Percentiles rank a stretch among this genome's conserved stretches.
These are phyloP conservation scores for Camellia granthamiana DNA, from an alignment of 148 eudicot species.

Conservation along the genomic window DNA sequence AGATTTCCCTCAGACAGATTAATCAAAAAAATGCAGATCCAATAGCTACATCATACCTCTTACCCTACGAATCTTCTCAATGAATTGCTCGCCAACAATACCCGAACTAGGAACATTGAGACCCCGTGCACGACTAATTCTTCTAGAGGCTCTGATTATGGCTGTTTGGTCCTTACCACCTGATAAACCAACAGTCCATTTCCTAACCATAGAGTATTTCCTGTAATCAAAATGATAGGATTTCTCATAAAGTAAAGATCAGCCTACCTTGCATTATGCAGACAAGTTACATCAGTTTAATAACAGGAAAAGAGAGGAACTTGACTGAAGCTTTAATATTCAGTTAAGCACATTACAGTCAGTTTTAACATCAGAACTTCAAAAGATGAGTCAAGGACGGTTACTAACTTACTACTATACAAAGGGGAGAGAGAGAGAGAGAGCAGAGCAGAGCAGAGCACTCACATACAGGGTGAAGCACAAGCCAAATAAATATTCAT, in stretches of 20 bases:
- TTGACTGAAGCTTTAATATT: neutral
- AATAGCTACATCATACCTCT: constrained; percentile 44
- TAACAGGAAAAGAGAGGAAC: neutral
- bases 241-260: neutral
- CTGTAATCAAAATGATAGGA: constrained; percentile 29
- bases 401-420: neutral
- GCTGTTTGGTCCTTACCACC: constrained; percentile 79
- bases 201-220: constrained; percentile 65
- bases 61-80: constrained; percentile 58
- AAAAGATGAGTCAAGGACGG: too few relatives aligned
- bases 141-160: constrained; percentile 87
- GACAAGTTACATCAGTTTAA: neutral
- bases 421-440: too few relatives aligned
- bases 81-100: constrained; percentile 66
- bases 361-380: neutral
- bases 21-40: too few relatives aligned
- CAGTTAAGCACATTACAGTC: neutral
- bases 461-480: neutral
- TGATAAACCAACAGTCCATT: constrained; percentile 81
- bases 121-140: constrained; percentile 67
- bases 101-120: constrained; percentile 52
- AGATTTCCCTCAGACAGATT: too few relatives aligned
- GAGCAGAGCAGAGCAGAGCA: too few relatives aligned
- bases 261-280: neutral
- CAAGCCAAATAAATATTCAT: neutral